Evolutionary conservation across 306 rosid species (phyloP).

Genomic region (Inga laurina): DNA sequence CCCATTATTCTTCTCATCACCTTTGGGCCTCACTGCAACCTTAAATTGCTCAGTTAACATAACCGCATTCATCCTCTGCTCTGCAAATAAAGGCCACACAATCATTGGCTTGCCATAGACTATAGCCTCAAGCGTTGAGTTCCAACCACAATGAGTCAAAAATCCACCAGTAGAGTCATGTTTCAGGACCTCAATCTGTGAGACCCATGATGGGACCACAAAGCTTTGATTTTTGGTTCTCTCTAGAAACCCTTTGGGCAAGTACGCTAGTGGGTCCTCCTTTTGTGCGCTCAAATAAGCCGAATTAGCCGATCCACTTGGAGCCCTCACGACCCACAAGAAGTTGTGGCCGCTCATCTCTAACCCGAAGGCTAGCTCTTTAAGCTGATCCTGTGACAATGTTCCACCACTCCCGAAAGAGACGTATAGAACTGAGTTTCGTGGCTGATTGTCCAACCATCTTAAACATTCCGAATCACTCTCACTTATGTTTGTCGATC

Average conservation of each 20-base stretch:
- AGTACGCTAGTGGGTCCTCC: not conserved
- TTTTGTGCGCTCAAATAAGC: not conserved
- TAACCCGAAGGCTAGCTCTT: not conserved
- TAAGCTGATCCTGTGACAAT: not conserved
- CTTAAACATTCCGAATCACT: not conserved
- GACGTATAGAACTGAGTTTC: constrained; percentile 23
- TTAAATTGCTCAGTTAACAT: not conserved
- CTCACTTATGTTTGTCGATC: not conserved
- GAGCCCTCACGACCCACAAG: not conserved
- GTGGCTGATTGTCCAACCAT: constrained; percentile 27
- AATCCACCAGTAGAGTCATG: not conserved
- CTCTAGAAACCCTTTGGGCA: not conserved
- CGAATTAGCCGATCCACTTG: not conserved
- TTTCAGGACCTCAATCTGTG: not conserved
- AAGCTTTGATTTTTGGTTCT: not conserved
- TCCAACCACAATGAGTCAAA: not conserved
- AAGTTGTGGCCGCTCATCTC: not conserved
- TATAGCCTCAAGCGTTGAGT: not conserved
- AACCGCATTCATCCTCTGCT: not conserved
- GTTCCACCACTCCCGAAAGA: constrained; percentile 3
- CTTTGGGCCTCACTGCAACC: constrained; percentile 24
- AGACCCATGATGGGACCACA: not conserved
- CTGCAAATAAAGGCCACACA: constrained; percentile 15
- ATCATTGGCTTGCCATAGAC: not conserved
- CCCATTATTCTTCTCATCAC: not conserved